Evolutionary conservation across 192 early-diverging fungal genomes (phyloP).

Genomic region (Phlyctochytrium arcticum): DNA sequence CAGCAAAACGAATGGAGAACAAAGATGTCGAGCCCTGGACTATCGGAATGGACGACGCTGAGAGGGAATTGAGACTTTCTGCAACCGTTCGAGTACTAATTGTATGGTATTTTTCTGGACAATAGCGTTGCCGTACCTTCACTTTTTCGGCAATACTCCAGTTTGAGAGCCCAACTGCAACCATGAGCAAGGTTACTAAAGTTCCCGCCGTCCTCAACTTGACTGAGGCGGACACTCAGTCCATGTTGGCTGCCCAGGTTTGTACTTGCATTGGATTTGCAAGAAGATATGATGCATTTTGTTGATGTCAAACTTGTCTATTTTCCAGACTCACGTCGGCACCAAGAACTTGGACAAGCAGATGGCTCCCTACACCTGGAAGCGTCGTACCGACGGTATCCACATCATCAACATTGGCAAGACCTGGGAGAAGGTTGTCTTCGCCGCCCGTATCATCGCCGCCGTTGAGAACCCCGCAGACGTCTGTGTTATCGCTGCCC

Average conservation of each 20-base stretch:
- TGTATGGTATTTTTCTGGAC: neutral
- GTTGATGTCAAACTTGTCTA: neutral
- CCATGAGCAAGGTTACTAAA: conserved; percentile 53
- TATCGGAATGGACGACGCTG: neutral
- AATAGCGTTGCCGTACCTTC: conserved; percentile 29
- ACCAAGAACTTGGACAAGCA: conserved; percentile 94
- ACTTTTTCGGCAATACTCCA: conserved; percentile 26
- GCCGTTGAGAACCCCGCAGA: conserved; percentile 99
- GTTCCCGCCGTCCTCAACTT: conserved; percentile 63
- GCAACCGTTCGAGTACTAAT: neutral
- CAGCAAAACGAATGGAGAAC: neutral
- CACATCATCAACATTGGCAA: conserved; percentile 99
- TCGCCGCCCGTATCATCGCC: conserved; percentile 98
- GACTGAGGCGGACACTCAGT: conserved; percentile 91
- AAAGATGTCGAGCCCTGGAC: neutral
- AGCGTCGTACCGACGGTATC: conserved; percentile 95
- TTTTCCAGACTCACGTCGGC: conserved; percentile 80
- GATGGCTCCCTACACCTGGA: conserved; percentile 95
- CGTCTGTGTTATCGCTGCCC: conserved; percentile 95
- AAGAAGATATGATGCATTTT: too few species aligned
- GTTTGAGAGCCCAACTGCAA: conserved; percentile 27
- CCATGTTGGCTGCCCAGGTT: conserved; percentile 89
- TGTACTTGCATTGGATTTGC: too few species aligned
- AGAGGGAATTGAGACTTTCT: neutral
- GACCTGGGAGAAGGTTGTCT: conserved; percentile 99